Evolutionary conservation across 768 basidiomycete species (phyloP), one percentile per base, ranked within the genome.

Genomic region (Serendipita sp.): DNA sequence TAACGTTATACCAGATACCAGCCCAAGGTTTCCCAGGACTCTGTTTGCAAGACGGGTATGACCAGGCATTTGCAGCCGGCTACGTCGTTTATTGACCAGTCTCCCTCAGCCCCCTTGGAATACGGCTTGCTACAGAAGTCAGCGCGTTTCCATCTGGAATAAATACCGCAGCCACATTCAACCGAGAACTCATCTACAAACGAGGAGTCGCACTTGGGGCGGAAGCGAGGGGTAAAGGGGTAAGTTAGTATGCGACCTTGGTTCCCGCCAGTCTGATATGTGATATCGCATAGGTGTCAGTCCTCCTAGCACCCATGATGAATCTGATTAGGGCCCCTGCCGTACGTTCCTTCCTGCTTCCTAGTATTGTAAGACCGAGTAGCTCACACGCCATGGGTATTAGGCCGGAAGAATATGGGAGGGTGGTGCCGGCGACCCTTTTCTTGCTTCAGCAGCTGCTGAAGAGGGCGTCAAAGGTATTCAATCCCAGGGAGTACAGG

Each of bases 211-310:
- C 75, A 1, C 74, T 78, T 69, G 77, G 75, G 7, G 35, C 70
- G 32, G 77, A 78, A 68, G 74, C 74, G 69, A 66, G 67, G 45
- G 72, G 69, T 28, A 72, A 74, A 65, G 77, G 77, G 3, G 73
- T 73, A 13, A 69, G 76, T 66, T 5, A 51, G n/a, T 51, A 51
- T 41, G 41, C 41, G 41, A 24, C 24, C 24, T 24, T 24, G 1
- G 24, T 24, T 24, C 24, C 24, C 24, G 24, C 24, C 24, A 24
- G 68, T 75, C 35, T 73, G 72, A 8, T 54, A 56, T 13, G 64
- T 37, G 46, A 51, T 41, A 35, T 28, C 64, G 16, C 28, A 56
- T 62, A 41, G 58, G 58, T 13, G n/a, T 37, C 53, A n/a, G 24
- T 13, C 16, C 41, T 41, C 41, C 41, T 44, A n/a, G 16, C 28